Evolutionary conservation across 805 yeast species (phyloP).

Genomic region (Saccharomycopsis capsularis): DNA sequence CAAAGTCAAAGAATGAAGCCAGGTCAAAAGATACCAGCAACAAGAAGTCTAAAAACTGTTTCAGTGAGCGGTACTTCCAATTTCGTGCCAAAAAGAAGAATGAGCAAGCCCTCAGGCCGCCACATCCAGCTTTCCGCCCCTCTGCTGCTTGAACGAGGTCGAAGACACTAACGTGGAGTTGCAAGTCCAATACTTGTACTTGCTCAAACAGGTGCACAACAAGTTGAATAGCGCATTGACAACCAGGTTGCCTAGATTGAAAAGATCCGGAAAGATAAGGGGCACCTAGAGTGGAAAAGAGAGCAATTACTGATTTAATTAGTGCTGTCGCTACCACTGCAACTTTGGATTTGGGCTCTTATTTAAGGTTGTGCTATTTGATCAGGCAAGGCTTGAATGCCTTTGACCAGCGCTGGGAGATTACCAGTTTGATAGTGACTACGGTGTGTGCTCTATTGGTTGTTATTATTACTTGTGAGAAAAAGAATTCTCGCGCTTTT

Average conservation of each 20-base stretch:
- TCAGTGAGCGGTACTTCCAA: no score
- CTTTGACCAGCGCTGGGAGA: slow-evolving; percentile 16
- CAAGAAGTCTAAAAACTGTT: no score
- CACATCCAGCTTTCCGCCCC: background rate
- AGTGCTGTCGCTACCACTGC: background rate
- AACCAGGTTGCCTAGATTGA: background rate
- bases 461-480: slow-evolving; percentile 8
- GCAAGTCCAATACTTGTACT: slow-evolving; percentile 17
- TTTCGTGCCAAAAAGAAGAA: no score
- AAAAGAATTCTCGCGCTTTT: background rate
- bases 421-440: slow-evolving; percentile 14
- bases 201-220: background rate
- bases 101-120: no score
- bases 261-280: background rate
- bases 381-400: slow-evolving; percentile 11
- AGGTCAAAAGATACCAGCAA: no score
- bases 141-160: background rate
- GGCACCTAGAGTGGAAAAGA: slow-evolving; percentile 3
- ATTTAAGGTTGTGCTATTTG: slow-evolving; percentile 12
- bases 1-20: background rate
- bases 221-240: background rate
- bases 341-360: slow-evolving; percentile 2
- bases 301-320: slow-evolving; percentile 4
- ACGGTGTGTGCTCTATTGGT: slow-evolving; percentile 17
- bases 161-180: slow-evolving; percentile 6